Evolutionary conservation across 2,329 filamentous ascomycete species (phyloP), one percentile per base, ranked within the genome.

Genomic region (Alternaria burnsii): DNA sequence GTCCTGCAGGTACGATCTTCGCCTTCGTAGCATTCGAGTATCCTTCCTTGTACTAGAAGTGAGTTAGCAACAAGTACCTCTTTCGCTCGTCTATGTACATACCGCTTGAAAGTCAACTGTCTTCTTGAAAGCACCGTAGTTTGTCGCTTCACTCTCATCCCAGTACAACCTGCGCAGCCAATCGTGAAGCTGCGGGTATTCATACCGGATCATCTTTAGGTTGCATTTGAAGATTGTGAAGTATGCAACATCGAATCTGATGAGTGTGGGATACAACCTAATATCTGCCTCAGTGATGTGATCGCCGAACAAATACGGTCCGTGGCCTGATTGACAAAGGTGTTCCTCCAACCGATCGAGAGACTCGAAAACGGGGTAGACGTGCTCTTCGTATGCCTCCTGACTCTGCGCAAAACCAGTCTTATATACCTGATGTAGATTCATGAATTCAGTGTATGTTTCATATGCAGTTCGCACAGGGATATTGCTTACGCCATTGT

Each of bases 81-180:
- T 20, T 11, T 11, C 8, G 16, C 3, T 18, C 4, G 1, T 10
- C 16, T 24, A 12, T 22, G 6, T 38, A 38, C 60, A 14, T 41
- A 68, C 63, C 30, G 34, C 22, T 20, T 59, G 53, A 11, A 75
- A 69, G 40, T 67, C 32, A 8, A 68, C 65, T 7, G 71, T 71
- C 18, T 67, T 65, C 58, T 69, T 71, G 56, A 74, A 75, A 0
- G 69, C 69, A 5, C 68, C 69, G 5, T 65, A 67, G 41, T 63
- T 64, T 1, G 70, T 74, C 62, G 41, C 50, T 50, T 68, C 69
- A 28, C 69, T 64, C 57, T 74, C 68, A 41, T 89, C 89, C 93
- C 93, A 97, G 82, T 97, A 97, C 68, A 96, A 81, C 72, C 88
- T 85, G 59, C 91, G 85, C 81, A 96, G 79, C 92, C 93, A 97